These are phyloP conservation scores for Linum tenue DNA, from an alignment of 345 rosid species.

Conservation along the genomic window DNA sequence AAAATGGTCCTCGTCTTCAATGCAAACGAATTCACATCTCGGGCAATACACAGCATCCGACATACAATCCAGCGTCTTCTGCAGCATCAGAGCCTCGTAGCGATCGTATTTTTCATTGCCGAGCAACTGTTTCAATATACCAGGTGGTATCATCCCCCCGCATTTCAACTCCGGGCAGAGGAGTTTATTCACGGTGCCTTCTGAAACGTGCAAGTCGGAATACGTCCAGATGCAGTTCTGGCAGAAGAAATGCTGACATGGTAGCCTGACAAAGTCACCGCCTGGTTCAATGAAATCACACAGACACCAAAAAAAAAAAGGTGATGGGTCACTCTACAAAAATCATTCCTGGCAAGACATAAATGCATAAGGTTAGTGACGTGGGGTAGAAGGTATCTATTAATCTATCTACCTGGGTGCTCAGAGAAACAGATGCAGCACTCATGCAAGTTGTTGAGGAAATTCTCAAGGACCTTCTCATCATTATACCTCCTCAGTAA, in stretches of 20 bases:
- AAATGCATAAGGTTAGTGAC: not conserved
- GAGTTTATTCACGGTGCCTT: conserved; percentile 71
- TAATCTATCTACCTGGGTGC: conserved; percentile 36
- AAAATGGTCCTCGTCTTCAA: conserved; percentile 76
- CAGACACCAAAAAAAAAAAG: not conserved
- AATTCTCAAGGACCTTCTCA: conserved; percentile 50
- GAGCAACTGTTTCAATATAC: conserved; percentile 54
- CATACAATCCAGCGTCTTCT: conserved; percentile 76
- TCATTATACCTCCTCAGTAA: conserved; percentile 57
- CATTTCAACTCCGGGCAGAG: conserved; percentile 69
- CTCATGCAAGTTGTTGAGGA: conserved; percentile 55
- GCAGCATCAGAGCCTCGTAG: conserved; percentile 75
- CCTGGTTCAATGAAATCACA: conserved; percentile 30
- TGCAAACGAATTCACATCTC: conserved; percentile 77
- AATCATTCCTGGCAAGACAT: not conserved
- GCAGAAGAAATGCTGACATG: conserved; percentile 83
- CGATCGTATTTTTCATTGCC: conserved; percentile 54
- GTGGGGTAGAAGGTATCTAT: not conserved
- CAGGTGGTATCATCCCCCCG: conserved; percentile 59
- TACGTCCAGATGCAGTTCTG: conserved; percentile 63
- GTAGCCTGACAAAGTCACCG: conserved; percentile 54
- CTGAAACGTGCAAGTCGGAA: conserved; percentile 53
- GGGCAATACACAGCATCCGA: conserved; percentile 72
- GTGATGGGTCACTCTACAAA: too few relatives aligned
- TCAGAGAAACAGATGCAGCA: conserved; percentile 71